Conservation (phyloP, 352 stramenopile genomes). For the Globisporangium viniferum region DNA sequence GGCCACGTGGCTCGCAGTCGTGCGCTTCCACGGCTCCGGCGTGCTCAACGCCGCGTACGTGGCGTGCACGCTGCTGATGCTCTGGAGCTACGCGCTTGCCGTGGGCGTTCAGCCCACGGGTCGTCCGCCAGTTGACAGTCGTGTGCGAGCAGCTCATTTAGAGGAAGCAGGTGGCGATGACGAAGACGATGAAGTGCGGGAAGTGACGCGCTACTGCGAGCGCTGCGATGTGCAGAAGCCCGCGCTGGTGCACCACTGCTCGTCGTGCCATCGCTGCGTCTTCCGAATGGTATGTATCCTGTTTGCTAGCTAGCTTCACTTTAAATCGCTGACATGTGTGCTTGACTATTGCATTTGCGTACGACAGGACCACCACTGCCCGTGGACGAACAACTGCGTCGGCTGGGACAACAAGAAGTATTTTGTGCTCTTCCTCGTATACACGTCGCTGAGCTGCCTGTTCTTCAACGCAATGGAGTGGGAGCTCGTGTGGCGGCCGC, state of each 20-base stretch:
- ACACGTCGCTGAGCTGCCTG: constrained; percentile 67
- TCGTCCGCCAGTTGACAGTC: constrained; percentile 16
- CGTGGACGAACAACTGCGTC: constrained; percentile 86
- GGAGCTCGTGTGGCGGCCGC: constrained; percentile 24
- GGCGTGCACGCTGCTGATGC: constrained; percentile 47
- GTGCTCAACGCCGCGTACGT: constrained; percentile 40
- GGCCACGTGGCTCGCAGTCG: constrained; percentile 41
- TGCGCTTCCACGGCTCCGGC: constrained; percentile 22
- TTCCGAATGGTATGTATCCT: constrained; percentile 47
- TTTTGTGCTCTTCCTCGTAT: constrained; percentile 78
- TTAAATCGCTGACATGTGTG: too few relatives aligned
- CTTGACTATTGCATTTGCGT: not conserved
- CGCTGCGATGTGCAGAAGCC: constrained; percentile 67
- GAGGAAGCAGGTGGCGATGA: constrained; percentile 12
- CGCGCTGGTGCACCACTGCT: constrained; percentile 72
- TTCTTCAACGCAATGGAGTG: constrained; percentile 46
- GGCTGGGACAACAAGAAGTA: constrained; percentile 82
- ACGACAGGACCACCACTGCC: constrained; percentile 71
- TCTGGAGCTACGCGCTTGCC: constrained; percentile 72
- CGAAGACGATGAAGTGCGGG: constrained; percentile 13
- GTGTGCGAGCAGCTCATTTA: constrained; percentile 5
- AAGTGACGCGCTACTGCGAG: constrained; percentile 64
- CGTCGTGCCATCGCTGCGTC: constrained; percentile 63
- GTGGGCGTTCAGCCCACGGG: constrained; percentile 28
- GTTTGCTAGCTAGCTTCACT: too few relatives aligned